Base-by-base conservation (phyloP, 306 rosid species). In the Fragaria ananassa region DNA sequence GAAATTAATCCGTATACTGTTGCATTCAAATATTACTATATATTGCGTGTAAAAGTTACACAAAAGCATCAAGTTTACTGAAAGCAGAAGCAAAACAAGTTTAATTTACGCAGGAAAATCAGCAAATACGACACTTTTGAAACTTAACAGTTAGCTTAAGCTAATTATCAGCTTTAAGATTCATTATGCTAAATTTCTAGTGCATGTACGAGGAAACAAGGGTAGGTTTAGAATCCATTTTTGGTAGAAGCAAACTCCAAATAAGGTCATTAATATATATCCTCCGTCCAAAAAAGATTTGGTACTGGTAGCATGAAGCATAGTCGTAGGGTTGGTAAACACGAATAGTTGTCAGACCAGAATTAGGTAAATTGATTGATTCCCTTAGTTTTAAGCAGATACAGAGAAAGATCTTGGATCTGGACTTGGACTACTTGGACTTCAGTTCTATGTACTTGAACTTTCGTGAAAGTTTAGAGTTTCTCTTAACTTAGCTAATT, bases 391-490 rank as follows among this genome's bases (percentile, higher is more conserved):
- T 21, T 39, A 42, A 13, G 21, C 29, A 73, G 56, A 58, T 46
- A 39, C 42, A 11, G 54, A 57, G 53, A 63, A 13, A 15, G 17
- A 14, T 49, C n/a, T 49, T 15, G n/a, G 19, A 15, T 12, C 14
- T 12, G 37, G 50, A 35, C 39, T 54, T 37, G 23, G 12, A 53
- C 25, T 8, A 0, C 12, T 49, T 42, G 8, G 44, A 46, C 58
- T 68, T 74, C 61, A 2, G 18, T 12, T 50, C 56, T 6, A 50
- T 50, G 56, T 50, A 17, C 6, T 54, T 54, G 29, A 3, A 8
- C 13, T 60, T 63, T 45, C 80, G 69, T 76, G 56, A 71, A 70
- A 63, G 80, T 64, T 41, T 70, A 70, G 84, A 64, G 13, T 75
- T 42, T 41, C 34, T 37, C 14, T 46, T 54, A 65, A 13, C 14